Conservation (phyloP, 805 yeast species). For the Lachancea fermentati region DNA sequence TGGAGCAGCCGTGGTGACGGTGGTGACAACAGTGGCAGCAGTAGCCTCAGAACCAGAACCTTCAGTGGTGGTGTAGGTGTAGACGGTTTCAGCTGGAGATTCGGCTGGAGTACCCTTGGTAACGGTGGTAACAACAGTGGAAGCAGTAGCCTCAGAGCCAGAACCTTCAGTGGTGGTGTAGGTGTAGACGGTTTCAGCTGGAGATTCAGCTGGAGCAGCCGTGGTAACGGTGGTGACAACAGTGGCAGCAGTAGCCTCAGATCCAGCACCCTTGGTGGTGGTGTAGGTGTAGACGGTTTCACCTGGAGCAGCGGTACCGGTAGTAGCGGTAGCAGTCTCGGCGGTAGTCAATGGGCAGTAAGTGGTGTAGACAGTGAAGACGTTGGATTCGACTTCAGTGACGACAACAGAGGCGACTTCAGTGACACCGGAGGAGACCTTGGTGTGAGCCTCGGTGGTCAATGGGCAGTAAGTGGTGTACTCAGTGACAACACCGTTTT, state of each 20-base stretch:
- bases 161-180: not conserved
- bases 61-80: not conserved
- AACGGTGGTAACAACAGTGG: not conserved
- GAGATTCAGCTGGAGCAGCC: not conserved
- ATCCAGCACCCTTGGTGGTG: not conserved
- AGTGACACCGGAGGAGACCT: not conserved
- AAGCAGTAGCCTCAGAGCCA: not conserved
- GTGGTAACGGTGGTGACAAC: not conserved
- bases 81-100: not conserved
- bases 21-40: constrained; percentile 9
- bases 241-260: not conserved
- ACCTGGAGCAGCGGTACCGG: not conserved
- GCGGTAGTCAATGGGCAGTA: constrained; percentile 33
- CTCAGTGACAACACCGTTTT: constrained; percentile 32
- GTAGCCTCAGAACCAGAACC: constrained; percentile 12
- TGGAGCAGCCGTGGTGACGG: constrained; percentile 13
- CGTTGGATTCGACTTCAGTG: constrained; percentile 25
- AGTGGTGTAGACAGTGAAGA: constrained; percentile 36
- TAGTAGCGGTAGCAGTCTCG: not conserved
- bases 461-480: constrained; percentile 38
- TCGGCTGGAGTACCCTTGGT: not conserved
- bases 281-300: not conserved
- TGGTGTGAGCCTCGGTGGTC: constrained; percentile 13
- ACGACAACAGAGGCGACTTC: constrained; percentile 9
- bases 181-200: not conserved